Evolutionary conservation across 129 eudicot genomes (phyloP).

Genomic region (Artemisia tridentata): DNA sequence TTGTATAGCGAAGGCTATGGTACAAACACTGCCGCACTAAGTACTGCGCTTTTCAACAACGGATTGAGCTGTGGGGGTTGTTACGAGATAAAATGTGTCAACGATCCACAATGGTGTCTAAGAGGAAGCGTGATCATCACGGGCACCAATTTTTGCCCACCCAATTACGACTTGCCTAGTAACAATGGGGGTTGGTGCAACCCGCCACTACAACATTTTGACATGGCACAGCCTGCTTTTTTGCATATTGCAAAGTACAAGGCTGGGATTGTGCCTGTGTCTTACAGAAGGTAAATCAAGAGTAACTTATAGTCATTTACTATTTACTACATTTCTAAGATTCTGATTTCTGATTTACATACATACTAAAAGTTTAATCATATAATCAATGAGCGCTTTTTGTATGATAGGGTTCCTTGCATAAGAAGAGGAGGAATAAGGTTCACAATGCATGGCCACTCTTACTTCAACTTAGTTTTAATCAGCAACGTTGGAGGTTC

Average conservation of each 20-base stretch:
- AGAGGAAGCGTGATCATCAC: slow-evolving; percentile 44
- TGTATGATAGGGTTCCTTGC: slow-evolving; percentile 45
- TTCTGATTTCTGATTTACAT: not conserved
- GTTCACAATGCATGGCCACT: slow-evolving; percentile 53
- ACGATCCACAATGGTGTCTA: slow-evolving; percentile 56
- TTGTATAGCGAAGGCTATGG: slow-evolving; percentile 52
- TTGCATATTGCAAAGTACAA: slow-evolving; percentile 54
- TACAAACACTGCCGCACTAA: slow-evolving; percentile 49
- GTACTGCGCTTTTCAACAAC: slow-evolving; percentile 47
- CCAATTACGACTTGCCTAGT: slow-evolving; percentile 40
- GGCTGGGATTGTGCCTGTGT: slow-evolving; percentile 61
- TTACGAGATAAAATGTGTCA: slow-evolving; percentile 42
- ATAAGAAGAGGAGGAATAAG: slow-evolving; percentile 50
- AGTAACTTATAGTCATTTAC: slow-evolving; percentile 4
- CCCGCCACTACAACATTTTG: slow-evolving; percentile 61
- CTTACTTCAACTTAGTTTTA: slow-evolving; percentile 50
- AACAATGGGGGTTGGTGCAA: slow-evolving; percentile 71
- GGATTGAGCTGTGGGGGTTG: slow-evolving; percentile 54
- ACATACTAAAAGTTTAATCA: not conserved
- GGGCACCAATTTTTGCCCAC: slow-evolving; percentile 67
- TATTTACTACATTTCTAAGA: not conserved
- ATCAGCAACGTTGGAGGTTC: slow-evolving; percentile 54
- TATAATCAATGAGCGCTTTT: not conserved
- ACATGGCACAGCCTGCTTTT: slow-evolving; percentile 58
- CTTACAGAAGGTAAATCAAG: slow-evolving; percentile 43